Evolutionary conservation across 73 alveolate species (phyloP).

Genomic region (Tetrahymena thermophila): DNA sequence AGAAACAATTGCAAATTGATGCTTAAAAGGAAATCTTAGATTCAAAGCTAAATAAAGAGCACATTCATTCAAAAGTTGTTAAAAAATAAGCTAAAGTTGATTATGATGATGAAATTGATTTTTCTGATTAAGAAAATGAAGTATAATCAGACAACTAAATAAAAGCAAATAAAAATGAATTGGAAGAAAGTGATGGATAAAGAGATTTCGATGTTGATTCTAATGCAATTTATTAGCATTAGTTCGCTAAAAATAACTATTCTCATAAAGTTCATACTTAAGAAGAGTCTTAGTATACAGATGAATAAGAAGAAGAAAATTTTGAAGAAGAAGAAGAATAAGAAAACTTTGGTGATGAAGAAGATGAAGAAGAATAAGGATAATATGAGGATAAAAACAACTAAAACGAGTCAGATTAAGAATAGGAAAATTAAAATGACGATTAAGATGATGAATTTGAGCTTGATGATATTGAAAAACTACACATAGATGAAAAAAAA

Average conservation of each 20-base stretch:
- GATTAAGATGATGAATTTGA: not conserved
- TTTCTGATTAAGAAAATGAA: not conserved
- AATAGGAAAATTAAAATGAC: not conserved
- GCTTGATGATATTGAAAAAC: not conserved
- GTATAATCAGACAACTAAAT: not conserved
- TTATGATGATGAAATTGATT: not conserved
- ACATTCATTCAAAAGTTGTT: not conserved
- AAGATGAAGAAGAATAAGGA: not conserved
- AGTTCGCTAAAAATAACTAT: not conserved
- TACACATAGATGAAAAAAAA: not conserved
- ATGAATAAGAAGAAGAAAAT: not conserved
- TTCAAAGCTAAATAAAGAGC: not conserved
- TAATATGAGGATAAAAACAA: not conserved
- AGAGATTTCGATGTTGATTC: not conserved
- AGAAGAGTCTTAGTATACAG: not conserved
- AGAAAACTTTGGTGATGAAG: not conserved
- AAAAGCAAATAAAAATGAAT: not conserved
- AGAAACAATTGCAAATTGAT: not conserved
- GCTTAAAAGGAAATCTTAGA: not conserved
- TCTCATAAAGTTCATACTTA: not conserved
- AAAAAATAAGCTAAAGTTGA: not conserved
- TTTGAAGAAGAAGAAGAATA: not conserved
- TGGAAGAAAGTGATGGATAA: not conserved
- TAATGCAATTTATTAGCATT: not conserved
- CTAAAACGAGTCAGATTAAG: not conserved